Conservation (phyloP, 805 yeast species). For the Cyberlindnera japonica region DNA sequence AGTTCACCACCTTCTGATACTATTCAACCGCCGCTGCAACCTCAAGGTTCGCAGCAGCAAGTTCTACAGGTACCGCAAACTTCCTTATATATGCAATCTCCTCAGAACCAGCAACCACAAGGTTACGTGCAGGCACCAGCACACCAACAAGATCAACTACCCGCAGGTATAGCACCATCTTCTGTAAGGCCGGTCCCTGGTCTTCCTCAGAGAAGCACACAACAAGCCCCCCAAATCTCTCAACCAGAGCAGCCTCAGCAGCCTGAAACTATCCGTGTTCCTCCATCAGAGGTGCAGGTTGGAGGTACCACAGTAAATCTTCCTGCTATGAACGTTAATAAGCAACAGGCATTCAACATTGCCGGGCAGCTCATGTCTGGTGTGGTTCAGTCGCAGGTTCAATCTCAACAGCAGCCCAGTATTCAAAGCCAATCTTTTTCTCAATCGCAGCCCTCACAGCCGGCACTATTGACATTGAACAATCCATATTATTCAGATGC, state of each 20-base stretch:
- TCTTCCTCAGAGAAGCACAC: not conserved
- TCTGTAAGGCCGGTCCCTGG: not conserved
- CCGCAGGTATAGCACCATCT: constrained; percentile 4
- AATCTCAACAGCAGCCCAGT: too few relatives aligned
- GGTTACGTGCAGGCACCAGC: constrained; percentile 7
- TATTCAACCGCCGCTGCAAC: not conserved
- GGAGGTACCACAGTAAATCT: constrained; percentile 13
- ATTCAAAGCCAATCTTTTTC: too few relatives aligned
- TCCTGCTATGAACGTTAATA: constrained; percentile 16
- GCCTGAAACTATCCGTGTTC: constrained; percentile 11
- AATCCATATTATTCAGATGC: constrained; percentile 21
- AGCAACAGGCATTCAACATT: constrained; percentile 14
- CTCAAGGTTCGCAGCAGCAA: not conserved
- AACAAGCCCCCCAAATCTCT: not conserved
- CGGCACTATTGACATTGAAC: constrained; percentile 10
- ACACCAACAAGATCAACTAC: constrained; percentile 7
- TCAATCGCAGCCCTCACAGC: not conserved
- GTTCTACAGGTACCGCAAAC: too few relatives aligned
- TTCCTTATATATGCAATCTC: too few relatives aligned
- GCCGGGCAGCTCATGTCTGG: constrained; percentile 14
- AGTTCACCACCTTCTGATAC: not conserved
- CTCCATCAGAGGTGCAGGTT: constrained; percentile 14
- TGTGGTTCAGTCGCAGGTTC: constrained; percentile 3
- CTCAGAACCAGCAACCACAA: constrained; percentile 13
- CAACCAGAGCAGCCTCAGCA: constrained; percentile 1